Percentiles rank a stretch among this genome's conserved stretches.
These are phyloP conservation scores for Cryptosporidium sp. DNA, from an alignment of 169 alveolate species.

Conservation along the genomic window DNA sequence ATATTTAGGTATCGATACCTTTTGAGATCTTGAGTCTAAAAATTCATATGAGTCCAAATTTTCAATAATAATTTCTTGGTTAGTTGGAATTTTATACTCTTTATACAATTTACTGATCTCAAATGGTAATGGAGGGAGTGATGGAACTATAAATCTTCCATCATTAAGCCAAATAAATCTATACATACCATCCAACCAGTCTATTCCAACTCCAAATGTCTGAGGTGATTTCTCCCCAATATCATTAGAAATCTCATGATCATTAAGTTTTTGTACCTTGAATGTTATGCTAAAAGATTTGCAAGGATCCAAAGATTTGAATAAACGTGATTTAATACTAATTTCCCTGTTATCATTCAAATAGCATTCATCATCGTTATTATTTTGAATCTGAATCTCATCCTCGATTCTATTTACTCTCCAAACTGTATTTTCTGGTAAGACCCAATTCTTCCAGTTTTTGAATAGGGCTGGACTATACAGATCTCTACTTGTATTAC, in stretches of 20 bases:
- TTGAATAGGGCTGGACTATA: slow-evolving; percentile 19
- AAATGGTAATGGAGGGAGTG: slow-evolving; percentile 61
- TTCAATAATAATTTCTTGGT: slow-evolving; percentile 30
- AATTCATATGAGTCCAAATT: neutral
- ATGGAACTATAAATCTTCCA: slow-evolving; percentile 57
- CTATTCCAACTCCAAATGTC: slow-evolving; percentile 59
- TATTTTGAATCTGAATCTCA: slow-evolving; percentile 10
- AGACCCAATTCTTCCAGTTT: slow-evolving; percentile 37
- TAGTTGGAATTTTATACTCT: slow-evolving; percentile 54
- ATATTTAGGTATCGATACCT: slow-evolving; percentile 65
- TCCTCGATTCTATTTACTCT: slow-evolving; percentile 33
- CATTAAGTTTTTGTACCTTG: neutral
- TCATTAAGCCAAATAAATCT: slow-evolving; percentile 52
- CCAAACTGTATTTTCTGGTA: slow-evolving; percentile 25
- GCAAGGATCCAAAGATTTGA: slow-evolving; percentile 43
- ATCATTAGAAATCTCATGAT: neutral
- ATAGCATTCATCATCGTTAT: slow-evolving; percentile 73
- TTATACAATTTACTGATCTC: slow-evolving; percentile 46
- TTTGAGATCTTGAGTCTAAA: neutral
- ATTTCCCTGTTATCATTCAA: slow-evolving; percentile 55
- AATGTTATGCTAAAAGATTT: slow-evolving; percentile 45
- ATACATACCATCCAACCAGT: slow-evolving; percentile 70
- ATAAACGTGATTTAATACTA: slow-evolving; percentile 24
- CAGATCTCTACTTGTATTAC: slow-evolving; percentile 30
- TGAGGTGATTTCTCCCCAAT: neutral